Evolutionary conservation across 768 basidiomycete species (phyloP), one percentile per base, ranked within the genome.

Genomic region (Boletus coccyginus): DNA sequence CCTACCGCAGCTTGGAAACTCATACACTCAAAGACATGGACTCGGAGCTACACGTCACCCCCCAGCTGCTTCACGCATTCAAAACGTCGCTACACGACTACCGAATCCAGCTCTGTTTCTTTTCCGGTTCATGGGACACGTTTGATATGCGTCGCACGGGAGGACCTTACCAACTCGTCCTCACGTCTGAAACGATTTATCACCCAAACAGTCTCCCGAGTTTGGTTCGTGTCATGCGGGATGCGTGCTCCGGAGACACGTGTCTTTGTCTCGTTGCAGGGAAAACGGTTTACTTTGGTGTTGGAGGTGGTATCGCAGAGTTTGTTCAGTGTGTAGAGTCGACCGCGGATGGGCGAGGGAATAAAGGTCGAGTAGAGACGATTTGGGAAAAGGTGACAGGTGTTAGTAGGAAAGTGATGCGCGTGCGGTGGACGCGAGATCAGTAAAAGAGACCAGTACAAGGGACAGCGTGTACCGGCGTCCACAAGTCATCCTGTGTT

Each of bases 131-230:
- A 16, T 99, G 96, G 96, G 72, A 77, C 17, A 67, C 74, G 11
- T 85, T 86, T 56, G 72, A 80, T 54, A 58, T 76, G 2, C 27
- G 50, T 14, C 56, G 39, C 10, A 44, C 72, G 1, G 71, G 70
- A 14, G 74, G 75, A 9, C 66, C 61, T 3, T 93, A 89, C 71
- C 81, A 94, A 63, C 60, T 94, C 42, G 75, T 97, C 3, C 73
- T 98, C 48, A 93, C 94, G 0, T 91, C 92, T 27, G 96, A 99
- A 73, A 98, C 96, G 40, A 92, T 98, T 21, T 98, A 99, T 66
- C 78, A 84, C 29, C 73, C 77, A 12, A 80, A 84, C 1, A 87
- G 82, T 58, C 77, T 96, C 3, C 73, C 74, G 0, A 73, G 84
- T 29, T 75, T 99, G 41, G 70, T 90, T 21, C 62, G 72, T 36